Base-by-base conservation (phyloP, 176 grass and related monocot genomes). In the Oryza brachyantha region DNA sequence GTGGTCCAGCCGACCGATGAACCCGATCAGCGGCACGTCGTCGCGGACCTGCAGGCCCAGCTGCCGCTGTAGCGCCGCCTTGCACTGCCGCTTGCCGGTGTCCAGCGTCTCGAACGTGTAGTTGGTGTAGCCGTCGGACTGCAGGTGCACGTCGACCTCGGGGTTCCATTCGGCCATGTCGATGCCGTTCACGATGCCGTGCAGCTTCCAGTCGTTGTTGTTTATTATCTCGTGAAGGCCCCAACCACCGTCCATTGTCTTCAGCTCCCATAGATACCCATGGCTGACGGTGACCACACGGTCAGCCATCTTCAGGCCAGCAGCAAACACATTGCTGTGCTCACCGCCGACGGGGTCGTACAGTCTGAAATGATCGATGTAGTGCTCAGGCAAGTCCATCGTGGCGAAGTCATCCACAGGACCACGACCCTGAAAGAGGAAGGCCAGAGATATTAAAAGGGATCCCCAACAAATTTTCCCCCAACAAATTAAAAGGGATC, bases 151-250 rank as follows among this genome's bases (percentile, higher is more conserved):
- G 29, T 98, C 96, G 2, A 81, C 63, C 3, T 78, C 82, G 4
- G 96, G 90, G 74, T 86, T 99, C 96, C 92, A 95, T 8, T 95
- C 96, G 0, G 40, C 37, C 62, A 69, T 77, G 76, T 95, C 90
- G 13, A 99, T 95, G 39, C 96, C 96, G 66, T 99, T 99, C 26
- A 99, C 92, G 45, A 99, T 93, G 70, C 92, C 92, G 41, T 90
- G 74, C 42, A 99, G 78, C 68, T 89, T 99, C 96, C 96, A 99
- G 63, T 87, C 66, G 41, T 78, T 89, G 55, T 95, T 76, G 78
- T 87, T 93, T 67, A 99, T 95, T 55, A 95, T 91, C 14, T 91
- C 78, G 26, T 93, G 85, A 17, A 99, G 92, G 1, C 96, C 96
- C 96, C 96, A 95, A 9, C 90, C 86, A 0, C 96, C 96, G 60